These are phyloP conservation scores for Termitomyces sp. DNA, from an alignment of 768 basidiomycete species.

Conservation along the genomic window DNA sequence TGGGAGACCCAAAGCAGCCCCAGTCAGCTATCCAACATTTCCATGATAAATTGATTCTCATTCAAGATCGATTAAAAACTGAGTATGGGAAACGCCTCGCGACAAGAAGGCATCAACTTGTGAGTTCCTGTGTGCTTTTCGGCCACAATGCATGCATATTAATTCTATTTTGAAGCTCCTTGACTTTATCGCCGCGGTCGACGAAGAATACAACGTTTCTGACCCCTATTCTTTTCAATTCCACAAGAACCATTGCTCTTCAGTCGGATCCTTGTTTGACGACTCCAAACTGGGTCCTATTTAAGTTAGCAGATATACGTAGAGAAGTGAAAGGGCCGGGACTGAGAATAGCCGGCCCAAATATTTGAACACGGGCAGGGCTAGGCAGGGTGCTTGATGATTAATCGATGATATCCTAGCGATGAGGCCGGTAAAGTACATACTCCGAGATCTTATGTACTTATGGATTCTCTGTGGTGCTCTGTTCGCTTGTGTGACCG, in stretches of 20 bases:
- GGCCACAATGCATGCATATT: neutral
- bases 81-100: conserved; percentile 63
- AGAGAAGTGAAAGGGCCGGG: no score
- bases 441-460: no score
- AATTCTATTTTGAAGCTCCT: conserved; percentile 10
- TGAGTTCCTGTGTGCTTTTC: conserved; percentile 21
- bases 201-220: conserved; percentile 11
- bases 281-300: neutral
- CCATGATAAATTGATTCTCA: conserved; percentile 77
- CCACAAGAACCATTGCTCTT: neutral
- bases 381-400: no score
- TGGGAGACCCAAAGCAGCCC: conserved; percentile 36
- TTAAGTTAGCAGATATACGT: no score
- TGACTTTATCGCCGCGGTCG: conserved; percentile 11
- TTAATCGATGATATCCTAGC: no score
- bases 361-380: no score
- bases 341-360: no score
- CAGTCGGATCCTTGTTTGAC: neutral
- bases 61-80: conserved; percentile 75
- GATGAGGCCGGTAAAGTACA: no score
- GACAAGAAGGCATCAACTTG: conserved; percentile 65
- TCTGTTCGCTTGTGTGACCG: neutral
- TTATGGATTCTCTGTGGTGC: neutral
- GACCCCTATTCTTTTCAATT: neutral
- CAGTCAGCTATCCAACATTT: conserved; percentile 76